phyloP scores from a whole-genome alignment of 2,329 filamentous ascomycete species.

The Fusarium piperis region DNA sequence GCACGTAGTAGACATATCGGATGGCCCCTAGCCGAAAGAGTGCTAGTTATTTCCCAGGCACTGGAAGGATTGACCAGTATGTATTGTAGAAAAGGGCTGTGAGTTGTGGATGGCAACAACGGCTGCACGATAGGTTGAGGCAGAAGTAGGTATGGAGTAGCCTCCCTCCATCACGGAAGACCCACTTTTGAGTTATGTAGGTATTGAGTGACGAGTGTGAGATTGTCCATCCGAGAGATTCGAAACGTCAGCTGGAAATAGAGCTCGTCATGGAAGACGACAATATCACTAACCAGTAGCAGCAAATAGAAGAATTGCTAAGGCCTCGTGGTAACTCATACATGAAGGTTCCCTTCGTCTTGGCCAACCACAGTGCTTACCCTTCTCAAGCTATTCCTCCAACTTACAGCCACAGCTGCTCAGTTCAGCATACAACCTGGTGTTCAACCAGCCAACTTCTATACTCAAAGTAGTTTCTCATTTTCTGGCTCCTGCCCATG shows the following conservation, averaged over 20 bases:
- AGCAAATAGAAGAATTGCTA: not conserved
- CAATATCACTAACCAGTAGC: not conserved
- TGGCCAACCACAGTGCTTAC: not conserved
- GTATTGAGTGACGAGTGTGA: too few species aligned
- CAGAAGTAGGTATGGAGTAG: too few species aligned
- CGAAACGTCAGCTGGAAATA: conserved; percentile 3
- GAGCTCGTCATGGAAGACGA: conserved; percentile 2
- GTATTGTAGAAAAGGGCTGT: too few species aligned
- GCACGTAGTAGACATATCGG: conserved; percentile 4
- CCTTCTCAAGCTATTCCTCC: not conserved
- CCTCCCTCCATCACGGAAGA: too few species aligned
- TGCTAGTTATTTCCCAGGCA: too few species aligned
- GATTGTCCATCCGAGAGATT: not conserved
- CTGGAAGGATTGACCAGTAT: too few species aligned
- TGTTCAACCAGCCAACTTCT: not conserved
- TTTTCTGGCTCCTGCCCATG: not conserved
- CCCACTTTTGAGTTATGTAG: too few species aligned
- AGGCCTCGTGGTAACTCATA: not conserved
- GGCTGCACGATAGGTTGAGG: too few species aligned
- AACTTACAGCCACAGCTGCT: not conserved
- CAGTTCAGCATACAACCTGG: conserved; percentile 8
- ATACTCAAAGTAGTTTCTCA: not conserved
- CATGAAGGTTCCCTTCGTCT: not conserved
- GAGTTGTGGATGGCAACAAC: too few species aligned
- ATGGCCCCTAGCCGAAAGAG: too few species aligned